These are phyloP conservation scores for Neopestalotiopsis sp. DNA, from an alignment of 2,329 filamentous ascomycete species.

Conservation along the genomic window DNA sequence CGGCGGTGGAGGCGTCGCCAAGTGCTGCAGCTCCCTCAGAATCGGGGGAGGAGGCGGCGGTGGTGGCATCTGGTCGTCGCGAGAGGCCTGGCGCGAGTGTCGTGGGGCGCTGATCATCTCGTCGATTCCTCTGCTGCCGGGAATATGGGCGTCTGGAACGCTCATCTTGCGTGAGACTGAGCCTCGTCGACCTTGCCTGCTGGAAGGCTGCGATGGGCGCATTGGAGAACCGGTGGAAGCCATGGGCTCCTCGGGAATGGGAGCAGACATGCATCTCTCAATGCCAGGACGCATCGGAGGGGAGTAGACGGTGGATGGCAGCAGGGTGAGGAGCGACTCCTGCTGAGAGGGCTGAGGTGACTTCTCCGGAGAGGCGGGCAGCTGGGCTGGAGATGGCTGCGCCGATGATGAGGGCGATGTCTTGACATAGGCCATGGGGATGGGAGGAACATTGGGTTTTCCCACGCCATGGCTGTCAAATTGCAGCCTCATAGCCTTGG, in stretches of 20 bases:
- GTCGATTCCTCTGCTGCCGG: constrained; percentile 51
- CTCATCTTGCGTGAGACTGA: constrained; percentile 45
- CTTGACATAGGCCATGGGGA: constrained; percentile 55
- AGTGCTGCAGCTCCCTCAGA: constrained; percentile 67
- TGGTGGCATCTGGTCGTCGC: constrained; percentile 55
- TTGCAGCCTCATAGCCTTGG: constrained; percentile 86
- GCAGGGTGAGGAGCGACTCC: constrained; percentile 47
- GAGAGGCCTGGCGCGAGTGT: constrained; percentile 50
- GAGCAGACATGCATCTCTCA: constrained; percentile 68
- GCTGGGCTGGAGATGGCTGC: constrained; percentile 40
- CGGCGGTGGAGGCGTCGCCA: constrained; percentile 65
- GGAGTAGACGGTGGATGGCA: constrained; percentile 66
- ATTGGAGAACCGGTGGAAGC: constrained; percentile 38
- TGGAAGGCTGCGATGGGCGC: constrained; percentile 44
- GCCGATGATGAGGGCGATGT: constrained; percentile 46
- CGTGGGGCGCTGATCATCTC: constrained; percentile 45
- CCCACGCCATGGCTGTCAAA: constrained; percentile 63
- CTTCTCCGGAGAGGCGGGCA: constrained; percentile 33
- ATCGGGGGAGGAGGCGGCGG: constrained; percentile 61
- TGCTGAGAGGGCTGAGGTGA: constrained; percentile 35
- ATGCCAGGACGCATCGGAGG: constrained; percentile 56
- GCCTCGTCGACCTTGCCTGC: constrained; percentile 31
- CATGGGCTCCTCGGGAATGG: constrained; percentile 53
- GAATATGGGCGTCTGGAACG: constrained; percentile 35
- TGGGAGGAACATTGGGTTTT: constrained; percentile 61